These are phyloP conservation scores for Amylocarpus encephaloides DNA, from an alignment of 2,329 filamentous ascomycete species.

Conservation along the genomic window DNA sequence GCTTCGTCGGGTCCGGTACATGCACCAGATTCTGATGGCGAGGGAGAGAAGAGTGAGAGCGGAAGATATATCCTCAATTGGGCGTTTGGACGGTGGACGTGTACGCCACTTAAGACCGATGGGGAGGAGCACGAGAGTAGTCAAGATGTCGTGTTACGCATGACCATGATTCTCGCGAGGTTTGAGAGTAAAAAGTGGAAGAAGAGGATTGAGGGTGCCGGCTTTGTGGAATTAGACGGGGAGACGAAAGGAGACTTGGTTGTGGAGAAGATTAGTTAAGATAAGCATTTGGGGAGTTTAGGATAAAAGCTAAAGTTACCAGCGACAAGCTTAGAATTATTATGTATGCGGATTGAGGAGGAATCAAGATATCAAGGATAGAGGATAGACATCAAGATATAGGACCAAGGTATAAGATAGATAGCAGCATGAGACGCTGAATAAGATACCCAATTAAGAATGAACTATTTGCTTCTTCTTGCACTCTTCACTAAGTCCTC, in stretches of 20 bases:
- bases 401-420: no score
- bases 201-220: slow-evolving; percentile 59
- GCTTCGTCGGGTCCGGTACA: slow-evolving; percentile 41
- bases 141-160: slow-evolving; percentile 51
- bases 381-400: no score
- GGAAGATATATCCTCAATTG: slow-evolving; percentile 87
- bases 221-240: slow-evolving; percentile 45
- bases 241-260: slow-evolving; percentile 41
- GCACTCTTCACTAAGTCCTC: no score
- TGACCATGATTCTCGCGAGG: slow-evolving; percentile 70
- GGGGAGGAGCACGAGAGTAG: slow-evolving; percentile 49
- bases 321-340: no score
- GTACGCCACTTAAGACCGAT: slow-evolving; percentile 53
- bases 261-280: slow-evolving; percentile 36
- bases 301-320: no score
- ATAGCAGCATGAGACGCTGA: no score
- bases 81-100: slow-evolving; percentile 95
- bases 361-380: no score
- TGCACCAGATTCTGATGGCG: slow-evolving; percentile 44
- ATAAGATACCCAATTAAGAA: no score
- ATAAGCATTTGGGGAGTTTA: no score
- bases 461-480: no score
- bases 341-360: no score
- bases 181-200: slow-evolving; percentile 73
- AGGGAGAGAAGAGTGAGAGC: slow-evolving; percentile 29